phyloP scores from a whole-genome alignment of 352 stramenopile genomes.

The Pythium myriotylum region DNA sequence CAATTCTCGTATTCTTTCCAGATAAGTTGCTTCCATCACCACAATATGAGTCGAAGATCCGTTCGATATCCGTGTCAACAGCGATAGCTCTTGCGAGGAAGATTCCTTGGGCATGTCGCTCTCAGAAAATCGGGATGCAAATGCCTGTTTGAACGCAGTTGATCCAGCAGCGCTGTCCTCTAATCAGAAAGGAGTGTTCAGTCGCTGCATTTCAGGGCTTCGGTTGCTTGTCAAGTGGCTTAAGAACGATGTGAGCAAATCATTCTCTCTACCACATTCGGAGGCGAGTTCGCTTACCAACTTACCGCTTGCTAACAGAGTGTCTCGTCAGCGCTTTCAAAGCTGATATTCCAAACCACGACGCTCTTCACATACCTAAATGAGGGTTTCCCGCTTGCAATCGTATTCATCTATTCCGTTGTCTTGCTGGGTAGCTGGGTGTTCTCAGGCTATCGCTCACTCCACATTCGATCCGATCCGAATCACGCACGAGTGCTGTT shows the following conservation, averaged over 20 bases:
- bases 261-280: too few relatives aligned
- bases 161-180: too few relatives aligned
- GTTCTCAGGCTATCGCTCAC: constrained; percentile 47
- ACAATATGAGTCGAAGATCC: neutral
- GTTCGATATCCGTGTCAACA: too few relatives aligned
- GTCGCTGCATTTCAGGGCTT: too few relatives aligned
- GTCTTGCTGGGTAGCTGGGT: constrained; percentile 50
- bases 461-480: constrained; percentile 4
- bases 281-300: too few relatives aligned
- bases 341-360: constrained; percentile 51
- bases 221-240: too few relatives aligned
- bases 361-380: constrained; percentile 45
- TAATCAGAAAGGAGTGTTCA: too few relatives aligned
- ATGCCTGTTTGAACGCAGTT: too few relatives aligned
- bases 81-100: neutral
- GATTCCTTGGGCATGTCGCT: too few relatives aligned
- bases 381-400: constrained; percentile 43
- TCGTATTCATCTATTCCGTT: constrained; percentile 43
- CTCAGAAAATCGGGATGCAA: too few relatives aligned
- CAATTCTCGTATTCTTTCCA: constrained; percentile 35
- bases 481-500: constrained; percentile 20
- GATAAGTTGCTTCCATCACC: constrained; percentile 1
- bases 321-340: constrained; percentile 42
- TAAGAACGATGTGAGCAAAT: too few relatives aligned
- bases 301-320: constrained; percentile 37